Evolutionary conservation across 768 basidiomycete genomes (phyloP), one percentile per base, ranked within the genome.

Genomic region (Trametes sanguinea): DNA sequence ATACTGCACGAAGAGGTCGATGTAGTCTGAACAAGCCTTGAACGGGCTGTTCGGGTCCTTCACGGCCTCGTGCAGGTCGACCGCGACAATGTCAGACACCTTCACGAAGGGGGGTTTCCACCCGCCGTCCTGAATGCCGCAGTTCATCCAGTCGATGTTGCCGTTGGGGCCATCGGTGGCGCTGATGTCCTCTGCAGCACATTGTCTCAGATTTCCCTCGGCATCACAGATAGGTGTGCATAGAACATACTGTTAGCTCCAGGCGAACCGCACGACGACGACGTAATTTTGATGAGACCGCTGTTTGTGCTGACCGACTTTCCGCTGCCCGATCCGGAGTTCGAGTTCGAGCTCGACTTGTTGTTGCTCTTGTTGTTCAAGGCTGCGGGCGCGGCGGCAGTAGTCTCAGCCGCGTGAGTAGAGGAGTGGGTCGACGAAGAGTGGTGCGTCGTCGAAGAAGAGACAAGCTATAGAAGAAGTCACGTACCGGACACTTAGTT

Each of bases 81-180:
- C 77, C 35, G 76, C 75, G 53, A 83, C 71, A 47, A 90, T 71
- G 56, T 89, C 80, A 42, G 77, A 54, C 9, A 90, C 67, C 7
- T 72, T 72, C 58, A 95, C 74, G 58, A 73, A 71, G 14, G 92
- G 90, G 16, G 94, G 92, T 51, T 74, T 81, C 93, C 93, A 95
- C 33, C 88, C 89, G 37, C 70, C 70, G 35, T 66, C 70, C 46
- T 81, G 76, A 57, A 94, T 72, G 45, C 90, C 92, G 68, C 92
- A 94, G 76, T 90, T 92, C 66, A 94, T 73, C 83, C 87, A 94
- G 56, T 84, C 77, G 51, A 90, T 85, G 68, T 78, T 72, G n/a
- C 89, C 88, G 68, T 90, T 90, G 16, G 88, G 88, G 16, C 90
- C 90, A 43, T 76, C 74, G 29, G 77, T 74, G 6, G 72, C 67